Conservation (phyloP, 1,284 basidiomycete species). For the Boletus hoseneyae region DNA sequence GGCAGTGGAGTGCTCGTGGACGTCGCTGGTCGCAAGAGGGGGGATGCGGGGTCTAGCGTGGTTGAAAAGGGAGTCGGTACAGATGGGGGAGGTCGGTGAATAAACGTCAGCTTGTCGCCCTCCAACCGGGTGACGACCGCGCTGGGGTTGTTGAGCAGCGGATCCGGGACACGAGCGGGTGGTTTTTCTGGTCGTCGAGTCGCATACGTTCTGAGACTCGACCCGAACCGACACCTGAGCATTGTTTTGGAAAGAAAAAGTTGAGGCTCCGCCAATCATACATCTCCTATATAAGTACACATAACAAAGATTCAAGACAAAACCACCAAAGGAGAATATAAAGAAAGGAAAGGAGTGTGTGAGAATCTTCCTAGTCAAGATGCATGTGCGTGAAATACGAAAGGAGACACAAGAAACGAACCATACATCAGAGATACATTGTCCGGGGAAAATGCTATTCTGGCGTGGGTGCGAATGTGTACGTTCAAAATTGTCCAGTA, state of each 20-base stretch:
- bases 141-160: constrained; percentile 54
- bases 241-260: constrained; percentile 10
- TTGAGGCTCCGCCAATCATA: constrained; percentile 17
- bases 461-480: constrained; percentile 7
- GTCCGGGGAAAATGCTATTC: constrained; percentile 22
- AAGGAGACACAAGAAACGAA: constrained; percentile 26
- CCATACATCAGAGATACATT: constrained; percentile 31
- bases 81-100: constrained; percentile 74
- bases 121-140: constrained; percentile 54
- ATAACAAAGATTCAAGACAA: constrained; percentile 26
- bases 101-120: constrained; percentile 63
- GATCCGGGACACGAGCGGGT: constrained; percentile 61
- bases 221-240: constrained; percentile 5
- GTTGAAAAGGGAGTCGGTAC: constrained; percentile 67
- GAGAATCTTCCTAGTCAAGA: constrained; percentile 9
- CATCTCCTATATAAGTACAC: constrained; percentile 29
- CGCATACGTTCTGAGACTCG: constrained; percentile 34
- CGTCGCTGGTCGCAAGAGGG: constrained; percentile 48
- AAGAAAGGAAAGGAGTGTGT: constrained; percentile 1
- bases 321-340: background rate
- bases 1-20: constrained; percentile 35
- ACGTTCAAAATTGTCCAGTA: constrained; percentile 19
- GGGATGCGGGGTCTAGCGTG: constrained; percentile 63
- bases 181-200: constrained; percentile 51
- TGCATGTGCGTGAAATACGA: constrained; percentile 11